Percentiles rank a stretch among this genome's conserved stretches.
Conservation (phyloP, 768 basidiomycete genomes). For the Scleroderma citrinum region DNA sequence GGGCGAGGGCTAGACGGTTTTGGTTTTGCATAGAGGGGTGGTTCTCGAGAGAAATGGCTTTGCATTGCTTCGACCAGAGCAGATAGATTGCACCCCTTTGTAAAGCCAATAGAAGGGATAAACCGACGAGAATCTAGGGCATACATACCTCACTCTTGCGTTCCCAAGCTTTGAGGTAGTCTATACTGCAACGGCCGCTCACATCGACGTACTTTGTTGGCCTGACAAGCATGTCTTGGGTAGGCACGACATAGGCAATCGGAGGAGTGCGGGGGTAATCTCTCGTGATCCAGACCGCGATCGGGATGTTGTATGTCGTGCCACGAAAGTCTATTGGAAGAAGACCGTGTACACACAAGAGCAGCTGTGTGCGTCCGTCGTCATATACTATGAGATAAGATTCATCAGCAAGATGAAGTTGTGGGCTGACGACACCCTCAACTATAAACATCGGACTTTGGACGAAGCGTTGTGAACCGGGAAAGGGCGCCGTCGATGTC, state of each 20-base stretch:
- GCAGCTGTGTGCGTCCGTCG: slow-evolving; percentile 87
- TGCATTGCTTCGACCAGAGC: slow-evolving; percentile 74
- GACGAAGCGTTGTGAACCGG: slow-evolving; percentile 52
- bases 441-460: slow-evolving; percentile 81
- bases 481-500: slow-evolving; percentile 60
- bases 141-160: slow-evolving; percentile 74
- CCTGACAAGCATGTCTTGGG: slow-evolving; percentile 82
- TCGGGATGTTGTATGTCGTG: slow-evolving; percentile 86
- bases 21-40: slow-evolving; percentile 88
- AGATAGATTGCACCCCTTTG: slow-evolving; percentile 71
- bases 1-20: slow-evolving; percentile 26
- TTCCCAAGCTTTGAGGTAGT: slow-evolving; percentile 74
- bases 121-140: slow-evolving; percentile 2
- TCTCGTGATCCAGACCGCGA: slow-evolving; percentile 81
- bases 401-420: slow-evolving; percentile 8
- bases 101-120: slow-evolving; percentile 7
- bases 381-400: slow-evolving; percentile 63
- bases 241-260: slow-evolving; percentile 88
- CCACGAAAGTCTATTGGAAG: slow-evolving; percentile 78
- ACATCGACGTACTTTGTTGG: slow-evolving; percentile 72
- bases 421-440: slow-evolving; percentile 18
- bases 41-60: slow-evolving; percentile 74
- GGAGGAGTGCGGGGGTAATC: slow-evolving; percentile 84
- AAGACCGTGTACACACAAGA: slow-evolving; percentile 88
- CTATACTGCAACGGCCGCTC: slow-evolving; percentile 64